phyloP scores from a whole-genome alignment of 306 rosid species.

The cucumber (Cucumis sativus) region DNA sequence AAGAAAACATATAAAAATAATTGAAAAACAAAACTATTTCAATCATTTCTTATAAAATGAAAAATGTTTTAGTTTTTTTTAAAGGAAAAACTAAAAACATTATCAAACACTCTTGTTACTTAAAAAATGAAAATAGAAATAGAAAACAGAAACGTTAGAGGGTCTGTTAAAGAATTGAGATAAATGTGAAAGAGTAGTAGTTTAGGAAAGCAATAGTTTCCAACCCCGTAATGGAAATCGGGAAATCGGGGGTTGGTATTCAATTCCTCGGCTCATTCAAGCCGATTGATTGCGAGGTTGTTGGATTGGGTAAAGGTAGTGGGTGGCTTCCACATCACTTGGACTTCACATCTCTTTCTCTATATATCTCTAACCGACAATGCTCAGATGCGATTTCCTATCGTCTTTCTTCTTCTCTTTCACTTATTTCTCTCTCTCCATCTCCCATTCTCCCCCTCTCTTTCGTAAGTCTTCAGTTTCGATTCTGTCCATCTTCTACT shows the following conservation, averaged over 20 bases:
- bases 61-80: no score
- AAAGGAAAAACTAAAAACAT: no score
- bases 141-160: no score
- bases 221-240: neutral
- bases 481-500: neutral
- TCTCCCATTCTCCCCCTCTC: neutral
- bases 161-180: no score
- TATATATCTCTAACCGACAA: neutral
- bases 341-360: neutral
- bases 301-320: neutral
- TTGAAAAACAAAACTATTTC: no score
- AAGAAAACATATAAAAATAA: no score
- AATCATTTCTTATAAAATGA: no score
- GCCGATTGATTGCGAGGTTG: conserved; percentile 5
- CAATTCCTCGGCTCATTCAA: neutral
- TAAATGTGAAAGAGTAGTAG: no score
- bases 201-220: neutral
- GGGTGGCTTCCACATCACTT: neutral
- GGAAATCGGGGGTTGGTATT: conserved; percentile 5
- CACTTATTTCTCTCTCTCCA: neutral
- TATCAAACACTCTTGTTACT: no score
- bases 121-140: no score
- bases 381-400: neutral
- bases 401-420: neutral
- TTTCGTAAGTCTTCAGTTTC: neutral